These are phyloP conservation scores for Striga hermonthica DNA, from an alignment of 305 asterid species.

Conservation along the genomic window DNA sequence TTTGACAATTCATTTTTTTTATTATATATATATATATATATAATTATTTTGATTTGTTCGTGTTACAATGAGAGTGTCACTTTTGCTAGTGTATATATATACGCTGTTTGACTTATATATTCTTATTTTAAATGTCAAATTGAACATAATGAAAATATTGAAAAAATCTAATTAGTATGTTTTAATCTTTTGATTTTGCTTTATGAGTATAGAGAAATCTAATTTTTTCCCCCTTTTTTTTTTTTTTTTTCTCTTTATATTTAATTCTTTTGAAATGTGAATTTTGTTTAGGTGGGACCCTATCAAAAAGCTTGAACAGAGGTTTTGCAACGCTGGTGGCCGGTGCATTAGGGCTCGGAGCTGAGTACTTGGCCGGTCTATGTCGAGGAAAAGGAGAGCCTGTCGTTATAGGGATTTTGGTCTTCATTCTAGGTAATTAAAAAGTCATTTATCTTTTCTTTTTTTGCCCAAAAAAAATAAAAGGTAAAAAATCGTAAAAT, in stretches of 20 bases:
- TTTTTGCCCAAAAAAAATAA: too few species aligned
- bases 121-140: background rate
- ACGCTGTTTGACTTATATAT: background rate
- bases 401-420: conserved; percentile 54
- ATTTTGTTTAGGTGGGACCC: conserved; percentile 58
- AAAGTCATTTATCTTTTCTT: background rate
- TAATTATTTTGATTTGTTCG: too few species aligned
- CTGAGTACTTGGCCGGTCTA: conserved; percentile 60
- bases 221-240: too few species aligned
- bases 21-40: background rate
- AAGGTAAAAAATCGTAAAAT: too few species aligned
- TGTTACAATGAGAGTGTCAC: too few species aligned
- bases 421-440: conserved; percentile 58
- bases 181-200: background rate
- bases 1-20: background rate
- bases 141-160: background rate
- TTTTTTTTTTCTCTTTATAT: too few species aligned
- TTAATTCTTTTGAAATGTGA: background rate
- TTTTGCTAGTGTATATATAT: background rate
- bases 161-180: background rate
- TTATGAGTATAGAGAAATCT: background rate
- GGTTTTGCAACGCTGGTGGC: conserved; percentile 72
- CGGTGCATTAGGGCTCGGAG: conserved; percentile 72
- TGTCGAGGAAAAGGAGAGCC: conserved; percentile 72
- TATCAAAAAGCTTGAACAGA: conserved; percentile 61